Percentiles rank a stretch among this genome's conserved stretches.
These are phyloP conservation scores for Spatholobus suberectus DNA, from an alignment of 306 rosid genomes.

Conservation along the genomic window DNA sequence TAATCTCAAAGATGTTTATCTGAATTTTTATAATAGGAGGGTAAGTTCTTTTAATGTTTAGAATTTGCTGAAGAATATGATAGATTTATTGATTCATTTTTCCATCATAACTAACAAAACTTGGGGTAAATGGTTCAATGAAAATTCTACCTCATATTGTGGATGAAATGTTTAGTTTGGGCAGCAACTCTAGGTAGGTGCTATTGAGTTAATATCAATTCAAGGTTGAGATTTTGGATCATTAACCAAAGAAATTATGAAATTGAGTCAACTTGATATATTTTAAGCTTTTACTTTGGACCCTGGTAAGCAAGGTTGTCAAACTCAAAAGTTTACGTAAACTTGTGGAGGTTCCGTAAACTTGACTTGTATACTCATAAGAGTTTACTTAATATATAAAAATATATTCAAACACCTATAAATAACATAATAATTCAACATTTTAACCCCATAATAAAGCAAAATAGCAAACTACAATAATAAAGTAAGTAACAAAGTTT, in stretches of 20 bases:
- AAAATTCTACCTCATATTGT: not conserved
- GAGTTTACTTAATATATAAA: too few relatives aligned
- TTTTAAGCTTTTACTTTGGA: constrained; percentile 1
- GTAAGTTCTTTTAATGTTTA: constrained; percentile 52
- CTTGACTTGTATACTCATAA: too few relatives aligned
- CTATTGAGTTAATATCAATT: not conserved
- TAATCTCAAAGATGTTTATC: constrained; percentile 89
- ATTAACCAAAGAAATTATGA: not conserved
- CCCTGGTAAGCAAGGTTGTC: too few relatives aligned
- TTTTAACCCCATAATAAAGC: too few relatives aligned
- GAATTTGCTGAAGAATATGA: not conserved
- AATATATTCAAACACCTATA: too few relatives aligned
- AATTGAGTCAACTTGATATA: not conserved
- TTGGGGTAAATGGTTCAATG: not conserved
- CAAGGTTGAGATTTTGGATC: constrained; percentile 1
- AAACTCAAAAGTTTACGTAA: too few relatives aligned
- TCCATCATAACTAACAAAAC: constrained; percentile 1
- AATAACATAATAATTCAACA: too few relatives aligned
- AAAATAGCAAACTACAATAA: too few relatives aligned
- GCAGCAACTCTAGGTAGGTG: constrained; percentile 2
- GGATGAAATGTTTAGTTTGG: constrained; percentile 3
- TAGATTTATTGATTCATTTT: not conserved
- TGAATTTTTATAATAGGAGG: constrained; percentile 82
- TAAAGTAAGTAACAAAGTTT: too few relatives aligned
- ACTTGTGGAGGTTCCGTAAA: too few relatives aligned